Conservation (phyloP, 2,329 filamentous ascomycete species). For the Aspergillus fructus region DNA sequence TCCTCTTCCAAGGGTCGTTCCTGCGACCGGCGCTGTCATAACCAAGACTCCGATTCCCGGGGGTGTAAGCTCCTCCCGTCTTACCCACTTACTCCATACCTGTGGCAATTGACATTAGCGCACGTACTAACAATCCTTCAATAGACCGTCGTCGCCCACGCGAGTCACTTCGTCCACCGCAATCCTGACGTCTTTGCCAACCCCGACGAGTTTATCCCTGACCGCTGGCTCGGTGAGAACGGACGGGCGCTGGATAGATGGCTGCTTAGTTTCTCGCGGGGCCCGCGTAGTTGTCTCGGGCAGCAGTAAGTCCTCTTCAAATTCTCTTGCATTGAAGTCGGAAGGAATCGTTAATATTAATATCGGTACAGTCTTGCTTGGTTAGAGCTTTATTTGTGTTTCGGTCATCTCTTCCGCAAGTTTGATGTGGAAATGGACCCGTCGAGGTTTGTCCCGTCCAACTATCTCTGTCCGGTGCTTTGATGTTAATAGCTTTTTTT, state of each 20-base stretch:
- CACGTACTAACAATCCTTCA: neutral
- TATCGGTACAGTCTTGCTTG: neutral
- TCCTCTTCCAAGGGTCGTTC: neutral
- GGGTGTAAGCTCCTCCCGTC: neutral
- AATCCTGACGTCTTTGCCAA: constrained; percentile 1
- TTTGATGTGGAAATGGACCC: constrained; percentile 7
- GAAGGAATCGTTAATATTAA: neutral
- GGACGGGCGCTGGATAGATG: neutral
- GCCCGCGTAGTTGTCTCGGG: constrained; percentile 6
- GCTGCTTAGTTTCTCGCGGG: constrained; percentile 8
- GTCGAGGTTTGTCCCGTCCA: neutral
- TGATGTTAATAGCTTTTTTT: neutral
- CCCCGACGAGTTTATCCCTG: neutral
- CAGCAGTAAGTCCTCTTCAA: constrained; percentile 2
- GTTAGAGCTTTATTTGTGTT: constrained; percentile 3
- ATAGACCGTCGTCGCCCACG: constrained; percentile 3
- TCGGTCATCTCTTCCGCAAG: constrained; percentile 3
- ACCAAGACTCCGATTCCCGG: neutral
- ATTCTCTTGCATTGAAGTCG: too few relatives aligned
- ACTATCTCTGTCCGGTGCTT: neutral
- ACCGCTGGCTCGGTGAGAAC: constrained; percentile 9
- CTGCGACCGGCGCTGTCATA: neutral
- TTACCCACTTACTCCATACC: neutral
- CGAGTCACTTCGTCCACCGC: constrained; percentile 6
- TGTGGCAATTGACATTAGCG: neutral